phyloP scores from a whole-genome alignment of 139 green algal genomes.

The Spirogloea muscicola region DNA sequence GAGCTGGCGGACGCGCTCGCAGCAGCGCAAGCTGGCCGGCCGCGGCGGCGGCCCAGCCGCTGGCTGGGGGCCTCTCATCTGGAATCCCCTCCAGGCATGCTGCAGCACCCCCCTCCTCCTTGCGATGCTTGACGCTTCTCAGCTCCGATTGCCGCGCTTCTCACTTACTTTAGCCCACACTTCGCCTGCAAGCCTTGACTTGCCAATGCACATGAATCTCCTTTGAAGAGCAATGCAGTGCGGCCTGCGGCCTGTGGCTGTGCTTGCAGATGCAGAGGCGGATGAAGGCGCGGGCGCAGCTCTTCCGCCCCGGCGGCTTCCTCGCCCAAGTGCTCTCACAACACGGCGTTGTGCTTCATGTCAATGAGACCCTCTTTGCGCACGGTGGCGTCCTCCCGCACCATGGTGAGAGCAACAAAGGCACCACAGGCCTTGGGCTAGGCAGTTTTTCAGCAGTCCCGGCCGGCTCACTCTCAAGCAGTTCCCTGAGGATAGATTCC shows the following conservation, averaged over 20 bases:
- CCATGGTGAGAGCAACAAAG: constrained; percentile 81
- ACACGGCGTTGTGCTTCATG: constrained; percentile 9
- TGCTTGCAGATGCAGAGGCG: constrained; percentile 6
- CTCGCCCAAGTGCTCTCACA: constrained; percentile 25
- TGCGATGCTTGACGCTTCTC: neutral
- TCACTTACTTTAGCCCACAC: neutral
- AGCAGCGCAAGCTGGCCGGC: neutral
- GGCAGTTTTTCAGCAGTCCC: neutral
- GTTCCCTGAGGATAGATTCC: too few species aligned
- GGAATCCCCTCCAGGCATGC: constrained; percentile 21
- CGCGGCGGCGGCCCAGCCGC: neutral
- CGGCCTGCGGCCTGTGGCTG: neutral
- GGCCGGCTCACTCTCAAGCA: neutral
- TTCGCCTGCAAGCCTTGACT: neutral
- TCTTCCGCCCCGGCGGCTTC: constrained; percentile 42
- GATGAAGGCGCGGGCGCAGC: constrained; percentile 10
- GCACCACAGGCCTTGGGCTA: neutral
- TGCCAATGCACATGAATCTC: neutral
- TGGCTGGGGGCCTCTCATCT: neutral
- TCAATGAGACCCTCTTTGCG: constrained; percentile 47
- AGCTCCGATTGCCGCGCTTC: neutral
- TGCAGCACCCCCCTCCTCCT: neutral
- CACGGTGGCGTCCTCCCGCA: constrained; percentile 61
- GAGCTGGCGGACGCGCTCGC: constrained; percentile 18
- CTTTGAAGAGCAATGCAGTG: neutral